These are phyloP conservation scores for Arabidopsis thaliana DNA, from an alignment of 345 rosid species.

Conservation along the genomic window TAIR10.1 NC_003076.8:23196501-23197000, in stretches of 20 bases:
- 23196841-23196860: conserved; percentile 53
- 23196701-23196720: conserved; percentile 53
- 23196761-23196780: conserved; percentile 43
- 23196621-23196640: conserved; percentile 59
- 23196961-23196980: conserved; percentile 61
- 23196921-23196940: conserved; percentile 67
- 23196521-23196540: conserved; percentile 76
- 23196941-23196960: conserved; percentile 68
- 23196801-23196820: conserved; percentile 57
- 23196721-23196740: conserved; percentile 63
- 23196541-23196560: conserved; percentile 61
- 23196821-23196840: conserved; percentile 50
- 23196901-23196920: conserved; percentile 60
- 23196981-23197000: conserved; percentile 58
- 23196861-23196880: conserved; percentile 48
- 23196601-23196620: conserved; percentile 67
- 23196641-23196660: conserved; percentile 51
- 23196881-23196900: conserved; percentile 55
- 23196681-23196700: conserved; percentile 57
- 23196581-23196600: conserved; percentile 50
- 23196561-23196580: conserved; percentile 58
- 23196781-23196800: conserved; percentile 51
- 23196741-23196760: conserved; percentile 57
- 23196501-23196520: conserved; percentile 67
- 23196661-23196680: conserved; percentile 44